Evolutionary conservation across 2,329 filamentous ascomycete species (phyloP).

Genomic region (Parascedosporium putredinis): DNA sequence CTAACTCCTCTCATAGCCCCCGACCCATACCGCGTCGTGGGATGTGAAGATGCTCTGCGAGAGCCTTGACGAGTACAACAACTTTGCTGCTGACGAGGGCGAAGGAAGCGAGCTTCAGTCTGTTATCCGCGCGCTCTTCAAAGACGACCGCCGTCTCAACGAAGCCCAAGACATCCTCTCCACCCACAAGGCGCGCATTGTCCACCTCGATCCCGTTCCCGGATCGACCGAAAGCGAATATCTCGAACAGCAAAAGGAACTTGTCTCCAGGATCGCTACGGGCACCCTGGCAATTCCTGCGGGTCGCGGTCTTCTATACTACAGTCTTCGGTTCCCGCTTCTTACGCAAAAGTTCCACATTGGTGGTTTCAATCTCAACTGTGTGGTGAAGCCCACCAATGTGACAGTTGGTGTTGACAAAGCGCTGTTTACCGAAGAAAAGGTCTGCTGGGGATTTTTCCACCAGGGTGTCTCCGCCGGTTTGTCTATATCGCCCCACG

Average conservation of each 20-base stretch:
- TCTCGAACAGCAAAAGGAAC: slow-evolving; percentile 82
- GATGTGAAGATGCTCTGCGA: slow-evolving; percentile 74
- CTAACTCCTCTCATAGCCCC: slow-evolving; percentile 26
- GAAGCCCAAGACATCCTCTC: slow-evolving; percentile 82
- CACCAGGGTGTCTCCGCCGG: slow-evolving; percentile 93
- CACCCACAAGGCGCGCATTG: slow-evolving; percentile 66
- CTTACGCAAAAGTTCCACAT: slow-evolving; percentile 88
- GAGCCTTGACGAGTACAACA: slow-evolving; percentile 48
- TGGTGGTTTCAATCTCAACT: slow-evolving; percentile 83
- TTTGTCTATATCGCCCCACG: slow-evolving; percentile 77
- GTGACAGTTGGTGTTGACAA: slow-evolving; percentile 92
- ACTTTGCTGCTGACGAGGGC: slow-evolving; percentile 60
- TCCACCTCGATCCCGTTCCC: slow-evolving; percentile 65
- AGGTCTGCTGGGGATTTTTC: slow-evolving; percentile 97
- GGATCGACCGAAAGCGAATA: slow-evolving; percentile 79
- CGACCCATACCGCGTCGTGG: slow-evolving; percentile 56
- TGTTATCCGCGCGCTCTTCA: slow-evolving; percentile 79
- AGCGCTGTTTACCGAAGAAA: slow-evolving; percentile 80
- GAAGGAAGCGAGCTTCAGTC: slow-evolving; percentile 75
- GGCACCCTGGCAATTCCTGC: slow-evolving; percentile 82
- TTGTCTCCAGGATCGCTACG: slow-evolving; percentile 76
- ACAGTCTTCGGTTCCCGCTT: slow-evolving; percentile 74
- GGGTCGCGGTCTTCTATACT: slow-evolving; percentile 80
- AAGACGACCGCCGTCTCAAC: slow-evolving; percentile 78
- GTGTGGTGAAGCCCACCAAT: slow-evolving; percentile 82